These are phyloP conservation scores for Coemansia sp. DNA, from an alignment of 192 early-diverging fungal genomes.

Conservation along the genomic window DNA sequence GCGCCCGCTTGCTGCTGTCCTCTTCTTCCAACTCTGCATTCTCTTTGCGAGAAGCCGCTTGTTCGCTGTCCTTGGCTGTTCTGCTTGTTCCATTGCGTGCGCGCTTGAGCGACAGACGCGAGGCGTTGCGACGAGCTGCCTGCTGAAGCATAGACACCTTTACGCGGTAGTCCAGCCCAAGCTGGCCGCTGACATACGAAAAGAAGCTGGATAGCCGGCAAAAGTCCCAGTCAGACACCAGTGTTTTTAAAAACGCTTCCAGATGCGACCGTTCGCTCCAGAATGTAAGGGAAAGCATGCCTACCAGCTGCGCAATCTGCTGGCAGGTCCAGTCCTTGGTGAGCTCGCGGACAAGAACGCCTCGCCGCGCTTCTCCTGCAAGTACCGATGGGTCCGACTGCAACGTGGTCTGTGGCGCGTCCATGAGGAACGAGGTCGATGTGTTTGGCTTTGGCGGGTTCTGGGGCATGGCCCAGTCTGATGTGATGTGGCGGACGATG, in stretches of 20 bases:
- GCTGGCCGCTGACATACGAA: constrained; percentile 59
- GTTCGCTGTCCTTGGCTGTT: background rate
- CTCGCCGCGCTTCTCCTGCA: constrained; percentile 49
- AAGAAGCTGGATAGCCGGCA: constrained; percentile 63
- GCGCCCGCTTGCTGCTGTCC: constrained; percentile 41
- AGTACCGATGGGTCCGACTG: constrained; percentile 40
- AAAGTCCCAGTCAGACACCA: constrained; percentile 67
- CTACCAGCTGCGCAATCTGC: constrained; percentile 56
- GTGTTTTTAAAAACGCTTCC: constrained; percentile 56
- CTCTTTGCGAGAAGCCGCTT: background rate
- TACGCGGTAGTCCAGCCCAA: constrained; percentile 48
- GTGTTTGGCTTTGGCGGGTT: constrained; percentile 41
- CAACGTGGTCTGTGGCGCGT: constrained; percentile 25
- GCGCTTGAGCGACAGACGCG: constrained; percentile 50
- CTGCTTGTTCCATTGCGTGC: constrained; percentile 26
- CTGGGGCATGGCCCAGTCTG: constrained; percentile 62
- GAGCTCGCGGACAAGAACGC: constrained; percentile 53
- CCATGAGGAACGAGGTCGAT: constrained; percentile 28
- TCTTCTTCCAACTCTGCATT: constrained; percentile 12
- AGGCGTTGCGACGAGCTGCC: constrained; percentile 52
- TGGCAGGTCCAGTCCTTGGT: constrained; percentile 56
- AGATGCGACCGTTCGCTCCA: constrained; percentile 46
- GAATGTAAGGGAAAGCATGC: constrained; percentile 45
- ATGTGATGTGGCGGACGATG: constrained; percentile 68
- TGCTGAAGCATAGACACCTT: constrained; percentile 55